A percentile compares a stretch with the other conserved stretches of the same genome.
These are phyloP conservation scores for Gentiana dahurica DNA, from an alignment of 257 asterid genomes.

Conservation along the genomic window DNA sequence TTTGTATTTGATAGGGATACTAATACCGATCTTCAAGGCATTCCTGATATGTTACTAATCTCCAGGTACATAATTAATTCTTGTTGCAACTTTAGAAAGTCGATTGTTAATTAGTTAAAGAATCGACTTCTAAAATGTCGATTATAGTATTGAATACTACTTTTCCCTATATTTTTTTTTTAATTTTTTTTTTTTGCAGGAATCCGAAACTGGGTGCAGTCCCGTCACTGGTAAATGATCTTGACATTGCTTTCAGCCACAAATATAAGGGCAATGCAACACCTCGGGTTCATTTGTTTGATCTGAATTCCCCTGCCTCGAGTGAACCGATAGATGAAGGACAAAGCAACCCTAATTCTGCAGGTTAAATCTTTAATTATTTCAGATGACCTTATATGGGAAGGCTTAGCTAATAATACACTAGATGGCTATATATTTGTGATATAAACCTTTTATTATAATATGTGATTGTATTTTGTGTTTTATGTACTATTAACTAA, in stretches of 20 bases:
- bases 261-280: conserved; percentile 1
- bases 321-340: conserved; percentile 16
- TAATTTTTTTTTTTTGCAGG: too few relatives aligned
- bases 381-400: neutral
- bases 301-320: conserved; percentile 7
- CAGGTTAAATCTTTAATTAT: conserved; percentile 16
- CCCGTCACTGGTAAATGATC: conserved; percentile 18
- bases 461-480: too few relatives aligned
- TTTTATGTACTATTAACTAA: too few relatives aligned
- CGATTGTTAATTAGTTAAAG: too few relatives aligned
- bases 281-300: conserved; percentile 8
- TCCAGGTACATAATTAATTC: conserved; percentile 7
- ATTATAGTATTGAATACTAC: neutral
- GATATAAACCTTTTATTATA: too few relatives aligned
- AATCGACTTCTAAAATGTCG: too few relatives aligned
- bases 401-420: neutral
- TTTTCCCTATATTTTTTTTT: neutral
- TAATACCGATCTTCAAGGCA: conserved; percentile 1
- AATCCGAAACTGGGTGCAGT: conserved; percentile 16
- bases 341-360: conserved; percentile 4
- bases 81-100: neutral
- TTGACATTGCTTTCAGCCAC: conserved; percentile 4
- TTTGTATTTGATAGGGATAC: conserved; percentile 10
- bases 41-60: conserved; percentile 14
- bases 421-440: too few relatives aligned